Conservation (phyloP, 1,139 yeast species). For the Blastobotrys ciferrii region DNA sequence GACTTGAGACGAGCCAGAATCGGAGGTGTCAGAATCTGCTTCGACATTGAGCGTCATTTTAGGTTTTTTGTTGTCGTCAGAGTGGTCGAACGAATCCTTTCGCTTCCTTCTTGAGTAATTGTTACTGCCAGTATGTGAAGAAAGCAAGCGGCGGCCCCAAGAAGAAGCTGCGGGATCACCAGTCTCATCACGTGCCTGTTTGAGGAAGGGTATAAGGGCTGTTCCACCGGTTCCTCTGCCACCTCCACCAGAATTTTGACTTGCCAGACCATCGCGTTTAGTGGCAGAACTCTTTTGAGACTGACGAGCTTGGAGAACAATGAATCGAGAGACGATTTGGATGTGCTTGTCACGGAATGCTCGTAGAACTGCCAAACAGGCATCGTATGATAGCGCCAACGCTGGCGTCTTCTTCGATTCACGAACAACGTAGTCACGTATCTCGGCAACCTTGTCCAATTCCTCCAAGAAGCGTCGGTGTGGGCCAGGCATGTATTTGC, state of each 20-base stretch:
- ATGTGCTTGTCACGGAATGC: slow-evolving; percentile 89
- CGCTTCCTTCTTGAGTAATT: slow-evolving; percentile 1
- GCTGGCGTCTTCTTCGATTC: slow-evolving; percentile 48
- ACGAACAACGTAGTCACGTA: slow-evolving; percentile 61
- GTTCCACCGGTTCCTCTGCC: slow-evolving; percentile 98
- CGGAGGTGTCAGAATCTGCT: slow-evolving; percentile 7
- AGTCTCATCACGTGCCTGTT: slow-evolving; percentile 94
- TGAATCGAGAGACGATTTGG: slow-evolving; percentile 84
- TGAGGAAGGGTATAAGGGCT: slow-evolving; percentile 81
- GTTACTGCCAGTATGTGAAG: background rate
- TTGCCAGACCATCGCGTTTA: slow-evolving; percentile 39
- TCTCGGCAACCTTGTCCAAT: slow-evolving; percentile 53
- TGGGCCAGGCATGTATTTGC: slow-evolving; percentile 81
- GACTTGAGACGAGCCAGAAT: slow-evolving; percentile 10
- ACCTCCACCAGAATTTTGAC: slow-evolving; percentile 70
- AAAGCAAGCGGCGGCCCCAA: slow-evolving; percentile 77
- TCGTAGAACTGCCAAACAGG: slow-evolving; percentile 85
- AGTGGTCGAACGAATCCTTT: slow-evolving; percentile 24
- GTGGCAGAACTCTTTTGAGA: slow-evolving; percentile 34
- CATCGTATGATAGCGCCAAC: slow-evolving; percentile 74
- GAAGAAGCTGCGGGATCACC: slow-evolving; percentile 88
- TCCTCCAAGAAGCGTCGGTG: slow-evolving; percentile 72
- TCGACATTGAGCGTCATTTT: slow-evolving; percentile 13
- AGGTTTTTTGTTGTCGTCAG: slow-evolving; percentile 16
- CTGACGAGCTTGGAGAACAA: slow-evolving; percentile 66